Conservation (phyloP, 192 early-diverging fungal species). For the Coemansia sp. region DNA sequence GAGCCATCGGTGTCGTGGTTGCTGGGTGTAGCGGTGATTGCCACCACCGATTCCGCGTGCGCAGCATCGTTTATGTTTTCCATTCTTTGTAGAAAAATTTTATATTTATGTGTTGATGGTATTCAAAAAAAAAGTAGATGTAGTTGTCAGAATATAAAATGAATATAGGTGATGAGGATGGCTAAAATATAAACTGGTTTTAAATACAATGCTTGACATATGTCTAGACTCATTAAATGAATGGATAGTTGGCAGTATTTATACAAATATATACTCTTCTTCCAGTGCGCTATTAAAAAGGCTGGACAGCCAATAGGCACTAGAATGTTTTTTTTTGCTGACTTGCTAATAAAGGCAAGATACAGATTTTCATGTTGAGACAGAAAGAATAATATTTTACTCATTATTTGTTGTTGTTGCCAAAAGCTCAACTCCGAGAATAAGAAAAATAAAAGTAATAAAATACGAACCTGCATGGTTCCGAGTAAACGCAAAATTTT, state of each 20-base stretch:
- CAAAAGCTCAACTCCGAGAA: slow-evolving; percentile 4
- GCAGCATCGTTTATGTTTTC: background rate
- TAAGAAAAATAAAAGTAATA: background rate
- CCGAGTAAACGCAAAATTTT: background rate
- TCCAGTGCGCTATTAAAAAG: background rate
- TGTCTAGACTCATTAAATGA: no score
- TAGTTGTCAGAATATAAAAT: no score
- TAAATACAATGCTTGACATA: no score
- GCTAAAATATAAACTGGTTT: no score
- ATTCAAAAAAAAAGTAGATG: no score
- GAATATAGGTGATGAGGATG: no score
- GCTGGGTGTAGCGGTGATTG: background rate
- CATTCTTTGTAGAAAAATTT: background rate
- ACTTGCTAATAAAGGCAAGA: background rate
- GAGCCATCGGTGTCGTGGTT: background rate
- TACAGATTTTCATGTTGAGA: background rate
- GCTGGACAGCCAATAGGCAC: background rate
- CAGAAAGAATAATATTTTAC: background rate
- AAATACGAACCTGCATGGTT: background rate
- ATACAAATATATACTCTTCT: background rate
- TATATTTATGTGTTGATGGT: no score
- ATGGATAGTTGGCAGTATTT: background rate
- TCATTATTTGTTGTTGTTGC: background rate
- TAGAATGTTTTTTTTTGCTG: background rate
- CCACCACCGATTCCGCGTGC: background rate